Base-by-base conservation (phyloP, 1,284 basidiomycete genomes). In the Cutaneotrichosporon spelunceum region DNA sequence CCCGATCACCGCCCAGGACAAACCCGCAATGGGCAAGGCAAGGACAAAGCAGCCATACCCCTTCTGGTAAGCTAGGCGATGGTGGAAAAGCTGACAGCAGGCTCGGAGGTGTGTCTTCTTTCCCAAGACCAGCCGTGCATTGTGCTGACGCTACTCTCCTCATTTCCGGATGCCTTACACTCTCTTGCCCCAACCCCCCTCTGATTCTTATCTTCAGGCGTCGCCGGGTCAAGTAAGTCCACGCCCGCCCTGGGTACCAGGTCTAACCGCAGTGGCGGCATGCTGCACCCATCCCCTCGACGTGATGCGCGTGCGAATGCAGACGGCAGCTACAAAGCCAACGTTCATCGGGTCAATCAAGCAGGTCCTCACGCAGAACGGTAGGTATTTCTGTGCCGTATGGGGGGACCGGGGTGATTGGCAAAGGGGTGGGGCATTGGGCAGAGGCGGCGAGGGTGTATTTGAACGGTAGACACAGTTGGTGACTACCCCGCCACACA, bases 211-310 rank as follows among this genome's bases (percentile, higher is more conserved):
- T 16, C 5, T 11, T 16, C 36, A 64, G 62, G 62, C 21, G 63
- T 89, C 48, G 88, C 87, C 53, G 88, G 88, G 44, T 89, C 88
- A 39, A 85, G 89, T 90, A 73, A 66, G 87, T 83, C 42, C 6
- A 48, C 27, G 36, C 48, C 8, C 54, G 61, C 13, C 3, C 13
- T 23, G 62, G 52, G 48, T 19, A 16, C 16, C 39, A 3, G 14
- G 36, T 47, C 45, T 49, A 23, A 57, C 49, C 27, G 8, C 65
- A 93, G 90, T 92, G 87, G 90, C 91, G 44, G 88, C 90, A 56
- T 87, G 85, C 69, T 89, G 85, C 73, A 93, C 90, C 0, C 91
- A 93, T 80, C 91, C 91, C 30, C 79, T 93, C 53, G 91, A 93
- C 77, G 82, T 92, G 59, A 87, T 89, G 62, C 89, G 91, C 85